Percentiles rank a stretch among this genome's conserved stretches.
Evolutionary conservation across 768 basidiomycete genomes (phyloP).

Genomic region (Boletus tomentosulus): DNA sequence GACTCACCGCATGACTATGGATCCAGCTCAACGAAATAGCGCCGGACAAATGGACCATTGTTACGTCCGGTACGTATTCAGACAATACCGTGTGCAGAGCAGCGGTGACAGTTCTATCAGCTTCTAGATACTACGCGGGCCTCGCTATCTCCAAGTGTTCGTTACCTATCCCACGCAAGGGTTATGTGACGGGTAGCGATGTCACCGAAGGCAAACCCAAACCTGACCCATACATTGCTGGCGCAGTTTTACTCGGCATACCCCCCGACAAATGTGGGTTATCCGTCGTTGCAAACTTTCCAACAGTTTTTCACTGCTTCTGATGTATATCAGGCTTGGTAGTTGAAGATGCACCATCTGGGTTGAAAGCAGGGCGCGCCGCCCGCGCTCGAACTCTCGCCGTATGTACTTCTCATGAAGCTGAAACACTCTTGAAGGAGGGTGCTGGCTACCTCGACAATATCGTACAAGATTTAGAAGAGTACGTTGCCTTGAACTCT

Average conservation of each 20-base stretch:
- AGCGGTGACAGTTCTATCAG: constrained; percentile 33
- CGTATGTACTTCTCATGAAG: constrained; percentile 75
- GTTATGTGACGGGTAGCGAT: constrained; percentile 66
- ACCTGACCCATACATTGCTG: constrained; percentile 82
- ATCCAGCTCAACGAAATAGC: constrained; percentile 23
- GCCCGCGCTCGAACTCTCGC: constrained; percentile 76
- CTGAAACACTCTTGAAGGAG: constrained; percentile 46
- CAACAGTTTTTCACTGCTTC: neutral
- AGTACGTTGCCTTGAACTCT: constrained; percentile 38
- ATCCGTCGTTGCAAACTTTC: neutral
- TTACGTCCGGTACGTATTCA: constrained; percentile 57
- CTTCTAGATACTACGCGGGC: constrained; percentile 68
- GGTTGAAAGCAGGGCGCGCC: constrained; percentile 67
- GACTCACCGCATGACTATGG: neutral
- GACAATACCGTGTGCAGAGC: neutral
- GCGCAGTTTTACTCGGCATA: constrained; percentile 53
- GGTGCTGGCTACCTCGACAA: constrained; percentile 45
- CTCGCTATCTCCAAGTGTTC: constrained; percentile 62
- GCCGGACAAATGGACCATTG: constrained; percentile 67
- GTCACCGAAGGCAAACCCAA: constrained; percentile 77
- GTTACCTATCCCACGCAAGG: constrained; percentile 53
- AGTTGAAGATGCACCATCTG: constrained; percentile 87
- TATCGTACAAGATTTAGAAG: constrained; percentile 64
- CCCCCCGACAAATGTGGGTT: constrained; percentile 54
- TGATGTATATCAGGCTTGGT: constrained; percentile 59